These are phyloP conservation scores for Lomentospora prolificans DNA, from an alignment of 2,329 filamentous ascomycete genomes.

Conservation along the genomic window DNA sequence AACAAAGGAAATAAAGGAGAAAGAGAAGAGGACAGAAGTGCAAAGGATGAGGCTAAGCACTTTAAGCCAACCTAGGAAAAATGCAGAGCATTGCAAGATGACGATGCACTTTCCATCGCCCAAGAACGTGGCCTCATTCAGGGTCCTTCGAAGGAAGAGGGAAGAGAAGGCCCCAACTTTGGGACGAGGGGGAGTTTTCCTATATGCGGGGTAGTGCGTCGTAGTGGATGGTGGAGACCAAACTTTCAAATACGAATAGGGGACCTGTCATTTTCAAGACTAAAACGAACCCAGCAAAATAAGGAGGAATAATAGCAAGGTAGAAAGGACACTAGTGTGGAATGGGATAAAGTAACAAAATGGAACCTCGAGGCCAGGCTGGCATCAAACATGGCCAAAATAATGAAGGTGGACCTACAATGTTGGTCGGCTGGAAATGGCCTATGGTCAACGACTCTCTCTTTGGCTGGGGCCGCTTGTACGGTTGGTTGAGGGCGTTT, in stretches of 20 bases:
- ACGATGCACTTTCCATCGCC: no score
- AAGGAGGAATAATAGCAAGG: no score
- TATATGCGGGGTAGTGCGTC: slow-evolving; percentile 1
- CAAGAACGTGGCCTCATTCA: background rate
- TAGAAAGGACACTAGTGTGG: background rate
- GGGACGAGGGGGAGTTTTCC: no score
- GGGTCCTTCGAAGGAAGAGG: background rate
- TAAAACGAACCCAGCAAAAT: no score
- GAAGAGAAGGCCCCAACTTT: background rate
- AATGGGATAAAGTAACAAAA: background rate
- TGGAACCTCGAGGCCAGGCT: background rate
- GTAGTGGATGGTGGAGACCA: background rate
- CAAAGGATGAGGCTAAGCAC: no score
- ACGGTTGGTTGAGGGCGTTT: background rate
- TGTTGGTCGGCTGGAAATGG: background rate
- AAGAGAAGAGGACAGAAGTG: background rate
- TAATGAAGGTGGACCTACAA: background rate
- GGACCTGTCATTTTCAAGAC: no score
- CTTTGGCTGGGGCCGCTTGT: slow-evolving; percentile 1
- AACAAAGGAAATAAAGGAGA: background rate
- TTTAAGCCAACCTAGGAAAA: no score
- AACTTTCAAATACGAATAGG: no score
- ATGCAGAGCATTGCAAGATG: no score
- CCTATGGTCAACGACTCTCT: slow-evolving; percentile 6
- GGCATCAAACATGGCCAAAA: background rate